Evolutionary conservation across 257 asterid genomes (phyloP), one percentile per base, ranked within the genome.

Genomic region (Coffea canephora): DNA sequence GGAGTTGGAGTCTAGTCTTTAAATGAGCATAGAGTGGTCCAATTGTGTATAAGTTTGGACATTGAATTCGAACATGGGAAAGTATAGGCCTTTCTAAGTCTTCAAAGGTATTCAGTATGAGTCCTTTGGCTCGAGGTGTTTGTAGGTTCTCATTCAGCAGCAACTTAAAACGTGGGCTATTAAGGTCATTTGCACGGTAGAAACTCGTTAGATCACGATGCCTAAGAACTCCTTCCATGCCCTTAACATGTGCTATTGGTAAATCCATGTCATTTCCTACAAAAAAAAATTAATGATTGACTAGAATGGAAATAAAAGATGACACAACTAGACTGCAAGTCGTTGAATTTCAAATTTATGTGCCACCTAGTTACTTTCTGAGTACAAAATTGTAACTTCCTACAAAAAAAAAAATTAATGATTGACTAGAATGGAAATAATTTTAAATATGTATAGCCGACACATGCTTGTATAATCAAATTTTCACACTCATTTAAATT

Each of bases 11-110:
- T n/a, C 69, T 76, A 0, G 87, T 57, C 61, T 87, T 85, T 8
- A 92, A 74, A 73, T 85, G 90, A 3, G 90, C 84, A 45, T 90
- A 95, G 45, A 90, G 86, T 6, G 97, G 96, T 12, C 96, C 96
- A 2, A 92, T 85, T 0, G 93, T 80, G 52, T 84, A 92, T 2
- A 89, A 10, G 31, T 87, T 90, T 1, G 92, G 93, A 57, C 91
- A 86, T 8, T 62, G 69, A 0, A 83, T 83, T 4, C 91, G 85
- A 9, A 90, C 84, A 71, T 89, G 85, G 59, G 83, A 82, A 8
- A 92, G 83, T 0, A 88, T 83, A 1, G 87, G 78, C 3, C 86
- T 87, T 77, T 92, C 97, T 50, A 92, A 73, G 46, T 90, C 94
- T 81, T 90, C 91, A 52, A 89, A 92, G 0, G 97, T 80, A 81